Evolutionary conservation across 495 filamentous ascomycete genomes (phyloP), one percentile per base, ranked within the genome.

Genomic region (Neurospora sp.): DNA sequence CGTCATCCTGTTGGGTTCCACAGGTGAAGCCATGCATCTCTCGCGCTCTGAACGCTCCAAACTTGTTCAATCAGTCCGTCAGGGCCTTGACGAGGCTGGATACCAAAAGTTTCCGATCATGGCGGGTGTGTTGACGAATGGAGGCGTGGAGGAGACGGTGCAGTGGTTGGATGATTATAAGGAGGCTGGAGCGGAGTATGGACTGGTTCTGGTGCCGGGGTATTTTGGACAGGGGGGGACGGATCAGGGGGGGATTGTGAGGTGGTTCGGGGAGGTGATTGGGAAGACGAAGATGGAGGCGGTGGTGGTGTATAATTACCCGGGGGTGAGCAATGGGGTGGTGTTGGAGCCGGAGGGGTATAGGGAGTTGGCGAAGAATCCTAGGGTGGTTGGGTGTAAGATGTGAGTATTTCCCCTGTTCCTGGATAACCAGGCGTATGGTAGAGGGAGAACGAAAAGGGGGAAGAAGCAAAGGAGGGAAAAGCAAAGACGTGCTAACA

Each of bases 1-100:
- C 12, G 83, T 92, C 20, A 89, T 92, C 3, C 82, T 92, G 10
- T 85, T 93, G 20, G 91, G 91, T 9, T 88, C 84, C 44, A 92
- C 89, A 0, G 91, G 91, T 71, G 91, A 93, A 78, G 90, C 90
- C 0, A 84, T 92, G 7, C 90, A 92, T 78, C 81, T 92, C 7
- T 84, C 89, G 0, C 83, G 84, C n/a, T 62, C 78, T 23, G 91
- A 93, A 75, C 88, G 90, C 20, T 83, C 78, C 70, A 78, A 84
- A 16, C 83, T 92, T n/a, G 78, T 92, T 27, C 79, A 82, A 5
- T 79, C 81, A 37, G 86, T 91, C 2, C 84, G 89, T 35, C 77
- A 83, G 69, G 84, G 84, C 20, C 82, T 91, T 37, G 84, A 87
- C 39, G 79, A 80, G 1, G 88, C 83, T 9, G 90, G 90, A 84